Percentiles rank a stretch among this genome's conserved stretches.
phyloP scores from a whole-genome alignment of 148 eudicot genomes.

The Amaranthus hypochondriacus region DNA sequence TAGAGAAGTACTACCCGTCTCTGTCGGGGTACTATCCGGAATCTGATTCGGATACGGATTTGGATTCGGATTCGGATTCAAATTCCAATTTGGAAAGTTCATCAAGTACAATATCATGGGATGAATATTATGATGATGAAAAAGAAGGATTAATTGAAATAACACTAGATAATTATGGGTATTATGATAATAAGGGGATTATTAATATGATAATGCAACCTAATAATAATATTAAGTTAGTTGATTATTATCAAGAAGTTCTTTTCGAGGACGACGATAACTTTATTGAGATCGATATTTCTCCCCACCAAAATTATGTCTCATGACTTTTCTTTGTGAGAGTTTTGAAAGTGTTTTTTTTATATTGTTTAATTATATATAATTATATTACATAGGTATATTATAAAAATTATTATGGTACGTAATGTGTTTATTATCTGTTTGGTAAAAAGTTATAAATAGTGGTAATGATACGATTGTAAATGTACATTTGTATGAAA shows the following conservation, averaged over 20 bases:
- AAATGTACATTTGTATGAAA: too few species aligned
- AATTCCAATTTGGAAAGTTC: neutral
- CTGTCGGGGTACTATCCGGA: constrained; percentile 48
- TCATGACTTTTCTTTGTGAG: too few species aligned
- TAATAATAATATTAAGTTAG: constrained; percentile 1
- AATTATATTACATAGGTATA: too few species aligned
- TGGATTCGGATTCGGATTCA: constrained; percentile 19
- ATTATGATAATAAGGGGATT: neutral
- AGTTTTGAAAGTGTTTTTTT: too few species aligned
- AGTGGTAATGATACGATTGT: too few species aligned
- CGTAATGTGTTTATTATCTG: too few species aligned
- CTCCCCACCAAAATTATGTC: constrained; percentile 16
- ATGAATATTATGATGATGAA: constrained; percentile 7
- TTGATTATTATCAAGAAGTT: neutral
- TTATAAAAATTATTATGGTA: too few species aligned
- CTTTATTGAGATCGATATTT: constrained; percentile 73
- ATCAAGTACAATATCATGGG: constrained; percentile 30
- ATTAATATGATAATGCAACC: constrained; percentile 8
- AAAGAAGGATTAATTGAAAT: constrained; percentile 69
- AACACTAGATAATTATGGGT: constrained; percentile 26
- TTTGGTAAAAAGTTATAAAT: too few species aligned
- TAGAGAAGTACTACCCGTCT: constrained; percentile 27
- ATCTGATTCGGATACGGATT: constrained; percentile 38
- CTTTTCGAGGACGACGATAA: constrained; percentile 56
- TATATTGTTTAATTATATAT: too few species aligned